Evolutionary conservation across 1,284 basidiomycete genomes (phyloP).

Genomic region (Ceratobasidium sp.): DNA sequence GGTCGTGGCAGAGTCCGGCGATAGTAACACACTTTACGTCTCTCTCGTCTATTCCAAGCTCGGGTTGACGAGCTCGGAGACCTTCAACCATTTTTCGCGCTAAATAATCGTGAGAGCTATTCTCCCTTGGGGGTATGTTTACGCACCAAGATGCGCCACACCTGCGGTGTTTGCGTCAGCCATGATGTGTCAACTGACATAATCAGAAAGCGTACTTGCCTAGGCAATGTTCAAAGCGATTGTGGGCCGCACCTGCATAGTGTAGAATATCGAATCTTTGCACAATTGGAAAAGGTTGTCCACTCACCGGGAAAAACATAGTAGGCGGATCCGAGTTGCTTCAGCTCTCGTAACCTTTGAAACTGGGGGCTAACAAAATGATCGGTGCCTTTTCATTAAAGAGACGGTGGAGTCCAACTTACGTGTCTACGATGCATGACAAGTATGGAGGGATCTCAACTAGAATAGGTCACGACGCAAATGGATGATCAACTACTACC

Average conservation of each 20-base stretch:
- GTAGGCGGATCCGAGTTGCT: slow-evolving; percentile 76
- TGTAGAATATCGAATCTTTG: too few species aligned
- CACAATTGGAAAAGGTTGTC: background rate
- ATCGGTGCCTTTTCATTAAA: background rate
- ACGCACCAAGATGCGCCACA: slow-evolving; percentile 64
- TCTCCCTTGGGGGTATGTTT: background rate
- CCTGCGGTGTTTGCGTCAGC: slow-evolving; percentile 53
- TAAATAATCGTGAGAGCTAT: background rate
- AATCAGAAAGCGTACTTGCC: slow-evolving; percentile 54
- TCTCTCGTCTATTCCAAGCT: slow-evolving; percentile 66
- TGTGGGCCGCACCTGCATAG: slow-evolving; percentile 64
- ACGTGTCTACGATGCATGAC: slow-evolving; percentile 59
- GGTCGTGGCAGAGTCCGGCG: slow-evolving; percentile 74
- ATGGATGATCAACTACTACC: background rate
- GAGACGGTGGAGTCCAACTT: slow-evolving; percentile 41
- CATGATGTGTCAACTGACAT: background rate
- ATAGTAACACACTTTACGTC: slow-evolving; percentile 72
- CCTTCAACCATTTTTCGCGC: slow-evolving; percentile 63
- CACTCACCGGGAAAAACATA: slow-evolving; percentile 64
- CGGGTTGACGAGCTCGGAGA: slow-evolving; percentile 64
- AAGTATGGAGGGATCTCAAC: slow-evolving; percentile 47
- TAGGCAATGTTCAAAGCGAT: slow-evolving; percentile 78
- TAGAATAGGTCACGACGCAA: slow-evolving; percentile 1
- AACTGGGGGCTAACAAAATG: slow-evolving; percentile 63
- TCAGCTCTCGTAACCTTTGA: slow-evolving; percentile 73